Evolutionary conservation across 768 basidiomycete genomes (phyloP), one percentile per base, ranked within the genome.

Genomic region (Psilocybe azurescens): DNA sequence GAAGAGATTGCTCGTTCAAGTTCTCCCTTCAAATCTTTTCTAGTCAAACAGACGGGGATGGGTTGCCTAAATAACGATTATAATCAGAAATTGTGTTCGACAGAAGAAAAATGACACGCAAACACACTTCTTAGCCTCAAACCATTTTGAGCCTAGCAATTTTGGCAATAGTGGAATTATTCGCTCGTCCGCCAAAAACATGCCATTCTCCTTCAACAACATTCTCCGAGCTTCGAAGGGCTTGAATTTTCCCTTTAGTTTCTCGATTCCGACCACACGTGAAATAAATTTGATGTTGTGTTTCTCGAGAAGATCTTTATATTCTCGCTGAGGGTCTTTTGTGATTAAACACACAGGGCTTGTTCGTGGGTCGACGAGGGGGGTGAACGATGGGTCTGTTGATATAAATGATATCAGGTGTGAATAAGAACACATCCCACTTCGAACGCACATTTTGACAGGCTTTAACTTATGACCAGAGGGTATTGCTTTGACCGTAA

Each of bases 281-380:
- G 87, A 89, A 71, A 99, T 90, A 67, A 98, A 99, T 68, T 90
- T 91, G 80, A 99, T 88, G 53, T 87, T 83, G 49, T 92, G 80
- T 53, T 78, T 76, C 51, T 88, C 89, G 7, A 99, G 81, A 10
- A 97, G 88, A 72, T 97, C 94, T 75, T 99, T 99, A 83, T 98
- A 99, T 72, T 94, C 84, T 49, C 97, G 82, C 69, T 99, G 97
- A 1, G 97, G 97, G 73, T 97, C 94, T 77, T 98, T 99, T 54
- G 91, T 91, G 75, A 99, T 90, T 54, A 99, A 81, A 75, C 96
- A 98, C 54, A 99, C 83, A 9, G 90, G 76, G 5, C 87, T 87
- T 13, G 84, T 87, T 54, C 91, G 87, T 11, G 91, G 97, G 80
- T 93, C 95, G 70, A 93, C 86, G 63, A 94, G 76, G 33, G 33